Base-by-base conservation (phyloP, 2,329 filamentous ascomycete genomes). In the Paraphoma sp. region DNA sequence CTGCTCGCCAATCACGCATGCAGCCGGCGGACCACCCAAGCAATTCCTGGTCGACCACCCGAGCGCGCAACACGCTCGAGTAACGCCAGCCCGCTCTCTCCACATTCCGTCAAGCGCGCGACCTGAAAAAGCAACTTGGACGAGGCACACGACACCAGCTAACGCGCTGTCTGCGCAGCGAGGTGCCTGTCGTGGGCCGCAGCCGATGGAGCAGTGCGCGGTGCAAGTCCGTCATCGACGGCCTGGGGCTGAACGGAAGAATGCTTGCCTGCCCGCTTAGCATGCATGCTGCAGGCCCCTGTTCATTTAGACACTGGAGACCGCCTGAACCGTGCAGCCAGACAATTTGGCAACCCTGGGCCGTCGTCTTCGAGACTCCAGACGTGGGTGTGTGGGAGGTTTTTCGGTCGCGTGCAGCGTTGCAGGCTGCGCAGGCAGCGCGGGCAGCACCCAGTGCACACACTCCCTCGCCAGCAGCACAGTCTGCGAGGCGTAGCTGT, bases 311-410 rank as follows among this genome's bases (percentile, higher is more conserved):
- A 48, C 45, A 18, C 50, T 54, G 31, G 46, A 59, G 48, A 62
- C 58, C 62, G 59, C 59, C 38, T 67, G 63, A 59, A 63, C 65
- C 65, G 65, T 69, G 67, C 67, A 54, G 57, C 57, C 44, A 50
- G 45, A 49, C 58, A 65, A 63, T 64, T 52, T 59, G 54, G 44
- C 50, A 5, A 52, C 50, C 54, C 52, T 56, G 59, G 41, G 52
- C 53, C 36, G 48, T 53, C 53, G 51, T 57, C 51, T 42, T 36
- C 41, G 29, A 31, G 51, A 14, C 45, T 36, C 41, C 17, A 31
- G 51, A 14, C 45, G 51, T 16, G 40, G 55, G 36, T 46, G 45
- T 31, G 45, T 52, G 57, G 46, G 40, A 53, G 53, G 49, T 59
- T 54, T 54, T 40, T 60, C 57, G 45, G 50, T 8, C 10, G 38